Base-by-base conservation (phyloP, 805 yeast species). In the Teunomyces aglyptinius region DNA sequence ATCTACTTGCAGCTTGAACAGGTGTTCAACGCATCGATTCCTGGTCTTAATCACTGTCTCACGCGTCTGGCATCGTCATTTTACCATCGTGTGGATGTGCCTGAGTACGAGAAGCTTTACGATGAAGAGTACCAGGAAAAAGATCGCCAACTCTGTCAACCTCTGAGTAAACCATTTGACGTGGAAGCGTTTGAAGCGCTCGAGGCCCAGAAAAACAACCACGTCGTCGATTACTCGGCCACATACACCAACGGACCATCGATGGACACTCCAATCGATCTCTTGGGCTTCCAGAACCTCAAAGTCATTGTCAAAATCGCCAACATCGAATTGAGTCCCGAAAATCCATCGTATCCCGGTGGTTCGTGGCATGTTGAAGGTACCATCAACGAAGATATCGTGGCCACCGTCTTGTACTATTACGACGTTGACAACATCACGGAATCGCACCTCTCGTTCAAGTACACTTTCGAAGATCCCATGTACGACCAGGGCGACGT, bases 341-440 rank as follows among this genome's bases (percentile, higher is more conserved):
- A 70, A 40, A 64, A 61, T 24, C 71, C 75, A 2, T 42, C 43
- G 4, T 72, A 71, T 43, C 42, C 51, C 1, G 76, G 76, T 4
- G 76, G 76, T 1, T 50, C 69, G 1, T 72, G 76, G 76, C 76
- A 71, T 44, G 63, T 71, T 1, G 76, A 72, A 52, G 77, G 76
- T 1, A 58, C 70, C 8, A 60, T 61, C 22, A 67, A 66, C 48
- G 76, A 72, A 50, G 67, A 68, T 46, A 71, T 72, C 38, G 66
- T 71, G 2, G 75, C 75, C 3, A 70, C 74, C 2, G 57, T 65
- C 3, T 52, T 71, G 28, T 71, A 70, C 51, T 72, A 71, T 50
- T 71, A 70, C 46, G 76, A 71, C 43, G 45, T 55, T 19, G 69
- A 67, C 12, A 71, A 72, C 50, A 68, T 71, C 36, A 49, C 63